Evolutionary conservation across 352 stramenopile species (phyloP).

Genomic region (Halophytophthora polymorphica): DNA sequence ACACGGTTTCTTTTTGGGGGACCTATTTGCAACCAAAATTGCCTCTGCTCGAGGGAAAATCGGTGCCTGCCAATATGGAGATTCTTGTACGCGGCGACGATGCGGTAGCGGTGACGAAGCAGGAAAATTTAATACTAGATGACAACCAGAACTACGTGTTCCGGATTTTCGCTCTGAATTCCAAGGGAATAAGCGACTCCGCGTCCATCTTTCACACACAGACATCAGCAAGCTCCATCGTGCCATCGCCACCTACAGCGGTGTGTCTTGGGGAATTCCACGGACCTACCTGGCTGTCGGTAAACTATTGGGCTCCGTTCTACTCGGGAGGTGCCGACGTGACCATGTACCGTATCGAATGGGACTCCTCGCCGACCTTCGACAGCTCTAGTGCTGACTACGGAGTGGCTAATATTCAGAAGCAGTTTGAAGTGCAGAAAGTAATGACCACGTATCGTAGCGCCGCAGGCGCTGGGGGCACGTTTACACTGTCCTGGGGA

Average conservation of each 20-base stretch:
- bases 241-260: slow-evolving; percentile 69
- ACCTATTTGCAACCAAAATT: slow-evolving; percentile 56
- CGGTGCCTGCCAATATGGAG: slow-evolving; percentile 24
- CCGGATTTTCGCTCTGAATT: slow-evolving; percentile 63
- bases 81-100: slow-evolving; percentile 48
- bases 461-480: slow-evolving; percentile 66
- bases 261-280: slow-evolving; percentile 83
- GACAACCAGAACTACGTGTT: slow-evolving; percentile 49
- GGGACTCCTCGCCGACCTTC: slow-evolving; percentile 83
- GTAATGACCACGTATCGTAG: slow-evolving; percentile 67
- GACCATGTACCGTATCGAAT: slow-evolving; percentile 92
- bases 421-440: slow-evolving; percentile 90
- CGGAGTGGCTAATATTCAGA: slow-evolving; percentile 79
- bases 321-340: slow-evolving; percentile 89
- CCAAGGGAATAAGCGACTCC: slow-evolving; percentile 46
- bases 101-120: slow-evolving; percentile 48
- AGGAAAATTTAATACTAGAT: slow-evolving; percentile 50
- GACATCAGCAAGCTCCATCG: slow-evolving; percentile 53
- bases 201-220: slow-evolving; percentile 29
- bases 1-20: slow-evolving; percentile 88
- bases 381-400: slow-evolving; percentile 82
- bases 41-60: slow-evolving; percentile 33
- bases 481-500: slow-evolving; percentile 92
- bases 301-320: slow-evolving; percentile 77
- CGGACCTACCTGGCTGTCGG: slow-evolving; percentile 60